phyloP scores from a whole-genome alignment of 371 early-diverging fungal genomes.

The Cladochytrium tenue region DNA sequence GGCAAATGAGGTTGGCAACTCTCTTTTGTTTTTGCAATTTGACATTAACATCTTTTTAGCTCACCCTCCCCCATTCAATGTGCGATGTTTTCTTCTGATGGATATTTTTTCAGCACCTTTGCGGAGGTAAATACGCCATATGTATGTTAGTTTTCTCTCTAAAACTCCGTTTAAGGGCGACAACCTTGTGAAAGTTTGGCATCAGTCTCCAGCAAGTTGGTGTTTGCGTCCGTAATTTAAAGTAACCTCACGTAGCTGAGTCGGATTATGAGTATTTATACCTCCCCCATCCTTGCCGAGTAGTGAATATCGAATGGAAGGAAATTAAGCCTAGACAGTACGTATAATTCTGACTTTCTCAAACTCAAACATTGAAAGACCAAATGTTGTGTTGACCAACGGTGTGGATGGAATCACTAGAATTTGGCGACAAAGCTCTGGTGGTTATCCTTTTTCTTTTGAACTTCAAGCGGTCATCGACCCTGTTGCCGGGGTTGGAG shows the following conservation, averaged over 20 bases:
- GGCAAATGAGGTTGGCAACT: not conserved
- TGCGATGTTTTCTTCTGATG: not conserved
- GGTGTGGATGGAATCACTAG: conserved; percentile 72
- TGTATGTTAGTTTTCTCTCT: not conserved
- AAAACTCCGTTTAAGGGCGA: not conserved
- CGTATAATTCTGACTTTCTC: not conserved
- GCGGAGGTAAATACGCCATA: not conserved
- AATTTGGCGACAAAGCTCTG: conserved; percentile 71
- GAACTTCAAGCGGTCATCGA: conserved; percentile 72
- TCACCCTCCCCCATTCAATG: not conserved
- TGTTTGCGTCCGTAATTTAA: not conserved
- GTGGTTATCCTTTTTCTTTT: conserved; percentile 51
- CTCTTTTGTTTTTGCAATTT: not conserved
- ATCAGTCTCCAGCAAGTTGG: not conserved
- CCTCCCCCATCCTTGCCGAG: not conserved
- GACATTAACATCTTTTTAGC: not conserved
- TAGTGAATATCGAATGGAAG: not conserved
- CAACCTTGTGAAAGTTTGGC: not conserved
- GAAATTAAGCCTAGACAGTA: not conserved
- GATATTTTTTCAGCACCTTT: not conserved
- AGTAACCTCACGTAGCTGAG: not conserved
- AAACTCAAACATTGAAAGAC: not conserved
- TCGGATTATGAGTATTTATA: not conserved
- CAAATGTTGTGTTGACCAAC: conserved; percentile 69
- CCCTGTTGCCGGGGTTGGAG: conserved; percentile 30